Percentiles rank a stretch among this genome's conserved stretches.
These are phyloP conservation scores for Thalassiosira livingstoniorum DNA, from an alignment of 352 stramenopile genomes.

Conservation along the genomic window DNA sequence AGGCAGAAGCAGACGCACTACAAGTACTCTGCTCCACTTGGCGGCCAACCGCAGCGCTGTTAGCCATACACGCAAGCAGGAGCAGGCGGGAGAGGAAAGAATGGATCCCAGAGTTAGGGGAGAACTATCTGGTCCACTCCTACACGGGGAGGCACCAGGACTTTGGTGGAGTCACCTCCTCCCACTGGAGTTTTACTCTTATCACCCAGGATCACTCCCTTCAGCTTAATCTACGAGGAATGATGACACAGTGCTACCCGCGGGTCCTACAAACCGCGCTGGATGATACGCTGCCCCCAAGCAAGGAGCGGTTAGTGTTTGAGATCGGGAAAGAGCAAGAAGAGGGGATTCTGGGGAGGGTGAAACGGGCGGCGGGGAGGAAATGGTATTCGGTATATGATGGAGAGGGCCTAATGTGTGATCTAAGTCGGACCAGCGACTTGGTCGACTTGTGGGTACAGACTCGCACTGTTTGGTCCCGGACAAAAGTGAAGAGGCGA, in stretches of 20 bases:
- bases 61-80: background rate
- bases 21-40: background rate
- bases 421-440: background rate
- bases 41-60: background rate
- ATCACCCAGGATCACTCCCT: background rate
- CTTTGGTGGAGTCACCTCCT: conserved; percentile 44
- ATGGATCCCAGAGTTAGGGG: background rate
- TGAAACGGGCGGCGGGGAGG: background rate
- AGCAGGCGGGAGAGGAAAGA: background rate
- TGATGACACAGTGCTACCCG: conserved; percentile 29
- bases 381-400: background rate
- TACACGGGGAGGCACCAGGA: conserved; percentile 14
- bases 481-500: background rate
- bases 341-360: background rate
- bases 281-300: conserved; percentile 27
- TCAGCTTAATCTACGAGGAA: background rate
- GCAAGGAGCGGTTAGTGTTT: background rate
- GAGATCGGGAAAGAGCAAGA: background rate
- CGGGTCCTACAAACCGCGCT: conserved; percentile 32
- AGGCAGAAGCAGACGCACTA: background rate
- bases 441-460: background rate
- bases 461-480: background rate
- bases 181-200: conserved; percentile 13
- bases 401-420: background rate
- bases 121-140: conserved; percentile 1